A percentile compares a stretch with the other conserved stretches of the same genome.
phyloP scores from a whole-genome alignment of 129 eudicot species.

The Apium graveolens region DNA sequence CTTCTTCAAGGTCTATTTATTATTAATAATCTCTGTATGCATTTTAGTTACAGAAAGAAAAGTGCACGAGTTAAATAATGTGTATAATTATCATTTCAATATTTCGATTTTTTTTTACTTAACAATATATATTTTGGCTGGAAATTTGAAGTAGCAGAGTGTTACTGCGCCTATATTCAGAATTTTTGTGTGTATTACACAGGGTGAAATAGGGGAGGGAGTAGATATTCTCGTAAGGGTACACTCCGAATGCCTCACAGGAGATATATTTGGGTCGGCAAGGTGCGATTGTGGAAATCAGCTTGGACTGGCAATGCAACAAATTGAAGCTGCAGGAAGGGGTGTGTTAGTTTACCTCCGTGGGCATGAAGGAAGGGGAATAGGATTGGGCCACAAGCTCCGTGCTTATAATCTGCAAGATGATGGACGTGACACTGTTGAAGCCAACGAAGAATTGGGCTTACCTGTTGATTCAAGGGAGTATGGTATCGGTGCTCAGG shows the following conservation, averaged over 20 bases:
- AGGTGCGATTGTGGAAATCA: slow-evolving; percentile 90
- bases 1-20: neutral
- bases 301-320: slow-evolving; percentile 74
- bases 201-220: slow-evolving; percentile 91
- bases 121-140: neutral
- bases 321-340: slow-evolving; percentile 73
- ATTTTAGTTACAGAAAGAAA: neutral
- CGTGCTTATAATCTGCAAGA: slow-evolving; percentile 93
- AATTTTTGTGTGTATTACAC: slow-evolving; percentile 14
- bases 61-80: neutral
- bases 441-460: slow-evolving; percentile 91
- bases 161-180: neutral
- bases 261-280: slow-evolving; percentile 91
- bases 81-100: no score
- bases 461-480: slow-evolving; percentile 86
- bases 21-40: neutral
- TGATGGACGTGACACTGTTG: slow-evolving; percentile 91
- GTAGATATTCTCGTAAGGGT: slow-evolving; percentile 74
- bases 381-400: slow-evolving; percentile 90
- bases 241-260: slow-evolving; percentile 94
- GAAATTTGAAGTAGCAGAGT: neutral
- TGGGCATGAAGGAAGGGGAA: slow-evolving; percentile 96
- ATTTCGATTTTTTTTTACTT: no score
- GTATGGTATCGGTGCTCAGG: slow-evolving; percentile 87
- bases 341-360: slow-evolving; percentile 85